phyloP scores from a whole-genome alignment of 75 land plant genomes.

The Cupressus sempervirens region DNA sequence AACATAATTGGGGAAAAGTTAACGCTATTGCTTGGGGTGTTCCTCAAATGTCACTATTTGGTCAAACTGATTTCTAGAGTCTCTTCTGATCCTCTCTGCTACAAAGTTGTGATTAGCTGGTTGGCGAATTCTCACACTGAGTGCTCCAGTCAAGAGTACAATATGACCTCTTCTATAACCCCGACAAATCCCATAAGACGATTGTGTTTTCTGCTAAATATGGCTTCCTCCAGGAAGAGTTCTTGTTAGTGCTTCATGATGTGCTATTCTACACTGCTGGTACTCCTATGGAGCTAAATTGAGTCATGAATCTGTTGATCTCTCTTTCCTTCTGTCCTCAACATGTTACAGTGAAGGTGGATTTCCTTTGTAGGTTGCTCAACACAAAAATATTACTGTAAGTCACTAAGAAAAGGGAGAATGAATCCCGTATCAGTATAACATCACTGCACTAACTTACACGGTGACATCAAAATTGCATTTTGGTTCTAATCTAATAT shows the following conservation, averaged over 20 bases:
- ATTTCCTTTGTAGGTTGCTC: background rate
- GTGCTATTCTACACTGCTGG: background rate
- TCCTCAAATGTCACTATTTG: background rate
- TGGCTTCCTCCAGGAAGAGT: no score
- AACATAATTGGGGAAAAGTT: background rate
- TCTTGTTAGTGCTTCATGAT: no score
- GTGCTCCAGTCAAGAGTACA: background rate
- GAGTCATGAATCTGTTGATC: background rate
- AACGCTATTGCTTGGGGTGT: background rate
- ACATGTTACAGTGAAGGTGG: background rate
- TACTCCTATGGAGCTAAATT: background rate
- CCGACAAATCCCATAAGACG: background rate
- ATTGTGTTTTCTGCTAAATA: background rate
- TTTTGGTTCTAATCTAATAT: background rate
- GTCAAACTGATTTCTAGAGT: background rate
- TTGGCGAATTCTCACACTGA: background rate
- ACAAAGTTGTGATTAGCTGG: background rate
- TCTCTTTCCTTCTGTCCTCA: background rate
- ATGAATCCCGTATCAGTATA: no score
- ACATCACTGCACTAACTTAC: background rate
- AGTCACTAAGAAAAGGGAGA: background rate
- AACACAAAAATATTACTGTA: background rate
- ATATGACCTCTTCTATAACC: background rate
- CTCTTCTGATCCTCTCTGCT: background rate
- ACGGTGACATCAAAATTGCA: background rate